These are phyloP conservation scores for Phytophthora ramorum DNA, from an alignment of 352 stramenopile species.

Conservation along the genomic window DNA sequence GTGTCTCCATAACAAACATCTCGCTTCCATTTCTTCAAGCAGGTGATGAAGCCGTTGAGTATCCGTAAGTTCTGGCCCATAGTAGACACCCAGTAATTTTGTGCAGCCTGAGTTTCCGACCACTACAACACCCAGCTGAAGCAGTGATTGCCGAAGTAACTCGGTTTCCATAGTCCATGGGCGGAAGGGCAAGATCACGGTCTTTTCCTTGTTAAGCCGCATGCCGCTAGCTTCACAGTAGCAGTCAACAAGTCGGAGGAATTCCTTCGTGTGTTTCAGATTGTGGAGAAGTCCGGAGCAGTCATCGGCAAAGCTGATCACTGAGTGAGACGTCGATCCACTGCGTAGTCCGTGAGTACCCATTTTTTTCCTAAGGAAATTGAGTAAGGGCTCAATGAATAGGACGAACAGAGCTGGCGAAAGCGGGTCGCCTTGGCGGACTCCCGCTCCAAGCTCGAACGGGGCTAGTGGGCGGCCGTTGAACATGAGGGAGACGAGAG, in stretches of 20 bases:
- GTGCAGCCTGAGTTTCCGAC: not conserved
- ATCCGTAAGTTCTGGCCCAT: not conserved
- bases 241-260: not conserved
- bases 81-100: not conserved
- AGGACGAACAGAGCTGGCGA: not conserved
- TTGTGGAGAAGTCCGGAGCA: not conserved
- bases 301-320: not conserved
- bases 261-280: not conserved
- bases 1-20: not conserved
- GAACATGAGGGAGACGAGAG: not conserved
- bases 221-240: not conserved
- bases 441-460: not conserved
- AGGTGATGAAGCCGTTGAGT: not conserved
- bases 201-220: not conserved
- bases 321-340: not conserved
- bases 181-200: not conserved
- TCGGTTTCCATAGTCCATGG: not conserved
- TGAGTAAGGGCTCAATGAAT: not conserved
- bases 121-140: not conserved
- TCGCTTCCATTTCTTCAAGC: not conserved
- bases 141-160: not conserved
- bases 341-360: not conserved
- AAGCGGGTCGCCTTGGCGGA: not conserved
- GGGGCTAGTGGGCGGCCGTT: not conserved
- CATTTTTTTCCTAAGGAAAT: not conserved